These are phyloP conservation scores for Quercus variabilis DNA, from an alignment of 306 rosid genomes.

Conservation along the genomic window DNA sequence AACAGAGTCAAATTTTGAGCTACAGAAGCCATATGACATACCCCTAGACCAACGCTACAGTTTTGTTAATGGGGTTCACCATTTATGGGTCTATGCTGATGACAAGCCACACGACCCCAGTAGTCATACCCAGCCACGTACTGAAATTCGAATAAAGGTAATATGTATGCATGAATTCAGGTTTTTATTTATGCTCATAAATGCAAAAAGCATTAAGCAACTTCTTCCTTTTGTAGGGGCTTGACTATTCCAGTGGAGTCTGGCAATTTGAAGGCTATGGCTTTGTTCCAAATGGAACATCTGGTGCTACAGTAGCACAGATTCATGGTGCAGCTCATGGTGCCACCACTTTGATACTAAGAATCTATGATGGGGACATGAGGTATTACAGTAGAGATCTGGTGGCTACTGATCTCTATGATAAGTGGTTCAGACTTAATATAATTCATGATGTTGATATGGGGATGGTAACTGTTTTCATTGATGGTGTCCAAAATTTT, in stretches of 20 bases:
- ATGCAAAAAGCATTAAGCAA: neutral
- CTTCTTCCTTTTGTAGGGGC: slow-evolving; percentile 19
- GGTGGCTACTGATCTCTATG: slow-evolving; percentile 37
- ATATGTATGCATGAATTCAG: too few relatives aligned
- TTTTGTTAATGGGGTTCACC: slow-evolving; percentile 29
- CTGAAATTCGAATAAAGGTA: slow-evolving; percentile 41
- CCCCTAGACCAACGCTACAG: slow-evolving; percentile 33
- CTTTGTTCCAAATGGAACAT: slow-evolving; percentile 45
- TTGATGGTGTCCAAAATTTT: slow-evolving; percentile 11
- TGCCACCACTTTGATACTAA: slow-evolving; percentile 27
- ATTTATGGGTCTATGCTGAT: slow-evolving; percentile 44
- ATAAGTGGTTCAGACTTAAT: slow-evolving; percentile 41
- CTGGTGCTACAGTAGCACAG: slow-evolving; percentile 43
- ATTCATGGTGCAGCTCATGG: slow-evolving; percentile 38
- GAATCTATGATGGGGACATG: slow-evolving; percentile 40
- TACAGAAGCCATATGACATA: slow-evolving; percentile 39
- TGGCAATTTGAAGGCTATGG: slow-evolving; percentile 60
- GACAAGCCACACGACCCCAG: slow-evolving; percentile 36
- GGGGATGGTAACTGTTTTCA: slow-evolving; percentile 20
- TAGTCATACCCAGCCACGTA: slow-evolving; percentile 42
- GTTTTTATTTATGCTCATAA: neutral
- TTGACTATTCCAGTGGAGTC: slow-evolving; percentile 37
- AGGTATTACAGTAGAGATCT: slow-evolving; percentile 26
- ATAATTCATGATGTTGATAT: slow-evolving; percentile 38
- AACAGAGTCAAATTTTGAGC: slow-evolving; percentile 20